These are phyloP conservation scores for Kwoniella europaea DNA, from an alignment of 768 basidiomycete species.

Conservation along the genomic window DNA sequence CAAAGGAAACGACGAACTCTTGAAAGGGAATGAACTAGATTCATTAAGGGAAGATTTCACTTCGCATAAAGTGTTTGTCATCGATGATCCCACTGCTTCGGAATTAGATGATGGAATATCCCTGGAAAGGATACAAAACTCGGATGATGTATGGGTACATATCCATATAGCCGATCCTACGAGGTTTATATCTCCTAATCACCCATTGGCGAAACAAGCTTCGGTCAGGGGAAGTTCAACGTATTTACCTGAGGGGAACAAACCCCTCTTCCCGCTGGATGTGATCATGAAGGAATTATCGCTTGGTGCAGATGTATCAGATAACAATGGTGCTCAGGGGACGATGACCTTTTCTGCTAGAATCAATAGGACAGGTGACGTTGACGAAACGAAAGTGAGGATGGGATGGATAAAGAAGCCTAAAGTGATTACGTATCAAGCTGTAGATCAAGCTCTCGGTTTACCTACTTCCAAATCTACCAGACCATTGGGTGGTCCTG, in stretches of 20 bases:
- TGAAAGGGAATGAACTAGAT: conserved; percentile 46
- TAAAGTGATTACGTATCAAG: conserved; percentile 68
- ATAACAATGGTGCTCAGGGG: conserved; percentile 60
- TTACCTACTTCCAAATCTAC: not conserved
- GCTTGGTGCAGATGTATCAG: conserved; percentile 59
- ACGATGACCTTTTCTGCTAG: conserved; percentile 82
- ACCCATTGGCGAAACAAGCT: conserved; percentile 69
- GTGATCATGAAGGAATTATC: conserved; percentile 61
- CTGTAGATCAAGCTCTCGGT: conserved; percentile 63
- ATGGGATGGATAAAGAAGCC: conserved; percentile 77
- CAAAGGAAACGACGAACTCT: conserved; percentile 13
- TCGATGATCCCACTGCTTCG: conserved; percentile 77
- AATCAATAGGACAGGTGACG: conserved; percentile 66
- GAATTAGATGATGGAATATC: conserved; percentile 96
- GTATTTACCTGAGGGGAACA: conserved; percentile 71
- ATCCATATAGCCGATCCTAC: conserved; percentile 94
- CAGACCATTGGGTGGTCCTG: conserved; percentile 35
- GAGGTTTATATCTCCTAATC: conserved; percentile 71
- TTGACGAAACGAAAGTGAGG: conserved; percentile 72
- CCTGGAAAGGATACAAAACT: conserved; percentile 69
- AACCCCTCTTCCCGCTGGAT: conserved; percentile 73
- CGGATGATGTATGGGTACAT: conserved; percentile 75
- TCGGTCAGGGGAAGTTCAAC: conserved; percentile 62
- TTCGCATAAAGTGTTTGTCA: conserved; percentile 70
- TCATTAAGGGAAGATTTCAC: conserved; percentile 43